Conservation (phyloP, 192 early-diverging fungal genomes). For the Lobulomyces angularis region DNA sequence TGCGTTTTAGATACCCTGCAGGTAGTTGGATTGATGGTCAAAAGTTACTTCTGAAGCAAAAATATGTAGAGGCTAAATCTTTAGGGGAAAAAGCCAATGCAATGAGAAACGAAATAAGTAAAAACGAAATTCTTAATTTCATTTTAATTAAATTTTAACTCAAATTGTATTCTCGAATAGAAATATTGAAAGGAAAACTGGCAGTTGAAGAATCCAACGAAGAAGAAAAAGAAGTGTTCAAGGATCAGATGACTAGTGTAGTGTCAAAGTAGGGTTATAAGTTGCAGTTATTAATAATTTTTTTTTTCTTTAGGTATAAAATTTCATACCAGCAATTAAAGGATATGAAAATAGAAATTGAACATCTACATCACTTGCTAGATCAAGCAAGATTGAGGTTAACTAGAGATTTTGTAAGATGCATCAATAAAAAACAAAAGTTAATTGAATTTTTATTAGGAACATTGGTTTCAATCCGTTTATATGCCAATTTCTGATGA, state of each 20-base stretch:
- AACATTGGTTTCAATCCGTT: no score
- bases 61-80: slow-evolving; percentile 38
- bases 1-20: slow-evolving; percentile 38
- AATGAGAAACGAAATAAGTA: slow-evolving; percentile 35
- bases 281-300: no score
- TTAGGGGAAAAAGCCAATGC: slow-evolving; percentile 33
- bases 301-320: slow-evolving; percentile 43
- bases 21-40: slow-evolving; percentile 43
- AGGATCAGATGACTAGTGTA: slow-evolving; percentile 5
- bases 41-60: slow-evolving; percentile 34
- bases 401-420: slow-evolving; percentile 46
- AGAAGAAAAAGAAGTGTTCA: not conserved
- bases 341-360: slow-evolving; percentile 47
- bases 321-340: slow-evolving; percentile 37
- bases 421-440: no score
- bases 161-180: not conserved
- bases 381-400: slow-evolving; percentile 40
- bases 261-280: slow-evolving; percentile 6
- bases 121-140: slow-evolving; percentile 8
- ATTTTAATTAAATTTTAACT: slow-evolving; percentile 6
- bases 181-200: slow-evolving; percentile 16
- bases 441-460: no score
- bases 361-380: slow-evolving; percentile 50
- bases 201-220: slow-evolving; percentile 5
- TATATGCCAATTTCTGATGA: no score